Evolutionary conservation across 2,329 filamentous ascomycete species (phyloP).

Genomic region (Falciphora oryzae): DNA sequence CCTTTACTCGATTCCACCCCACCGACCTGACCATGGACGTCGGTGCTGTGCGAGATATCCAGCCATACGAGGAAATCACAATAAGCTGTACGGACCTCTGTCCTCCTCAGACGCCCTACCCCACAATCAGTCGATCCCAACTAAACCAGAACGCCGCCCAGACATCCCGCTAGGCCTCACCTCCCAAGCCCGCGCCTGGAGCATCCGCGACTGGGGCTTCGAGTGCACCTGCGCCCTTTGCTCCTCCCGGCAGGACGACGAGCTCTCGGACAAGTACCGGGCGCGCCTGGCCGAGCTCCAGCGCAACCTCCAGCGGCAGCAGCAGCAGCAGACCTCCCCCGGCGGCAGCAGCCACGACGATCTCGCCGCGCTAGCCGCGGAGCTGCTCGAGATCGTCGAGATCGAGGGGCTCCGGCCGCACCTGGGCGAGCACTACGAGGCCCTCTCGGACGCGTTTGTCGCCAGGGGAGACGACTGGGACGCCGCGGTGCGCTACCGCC

Average conservation of each 20-base stretch:
- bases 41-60: conserved; percentile 27
- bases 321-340: background rate
- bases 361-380: conserved; percentile 8
- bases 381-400: conserved; percentile 12
- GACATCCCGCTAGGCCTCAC: conserved; percentile 18
- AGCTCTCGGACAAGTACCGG: conserved; percentile 5
- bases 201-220: conserved; percentile 20
- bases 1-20: conserved; percentile 26
- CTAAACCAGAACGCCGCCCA: background rate
- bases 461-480: conserved; percentile 10
- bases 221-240: conserved; percentile 22
- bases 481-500: conserved; percentile 11
- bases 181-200: conserved; percentile 7
- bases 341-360: conserved; percentile 5
- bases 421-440: conserved; percentile 15
- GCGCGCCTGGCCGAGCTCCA: conserved; percentile 4
- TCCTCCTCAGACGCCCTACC: background rate
- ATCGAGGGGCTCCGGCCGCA: conserved; percentile 14
- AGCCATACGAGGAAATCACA: conserved; percentile 28
- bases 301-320: background rate
- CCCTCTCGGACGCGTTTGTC: conserved; percentile 14
- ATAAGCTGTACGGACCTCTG: conserved; percentile 26
- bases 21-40: conserved; percentile 26
- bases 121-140: background rate
- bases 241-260: conserved; percentile 14